These are phyloP conservation scores for Tylopilus intermedius DNA, from an alignment of 768 basidiomycete species.

Conservation along the genomic window DNA sequence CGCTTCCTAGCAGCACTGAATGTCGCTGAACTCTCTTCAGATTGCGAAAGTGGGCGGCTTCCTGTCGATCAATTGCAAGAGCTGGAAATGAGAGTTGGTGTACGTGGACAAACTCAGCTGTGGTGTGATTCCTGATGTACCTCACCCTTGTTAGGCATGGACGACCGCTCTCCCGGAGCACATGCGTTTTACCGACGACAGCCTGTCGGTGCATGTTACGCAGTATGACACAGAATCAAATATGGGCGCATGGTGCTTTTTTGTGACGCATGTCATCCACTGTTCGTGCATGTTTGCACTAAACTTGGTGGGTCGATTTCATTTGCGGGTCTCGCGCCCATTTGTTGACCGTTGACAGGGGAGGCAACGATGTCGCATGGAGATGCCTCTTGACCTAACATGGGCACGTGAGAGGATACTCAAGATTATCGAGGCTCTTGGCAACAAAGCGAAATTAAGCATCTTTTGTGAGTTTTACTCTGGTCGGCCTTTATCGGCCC, in stretches of 20 bases:
- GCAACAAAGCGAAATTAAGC: constrained; percentile 38
- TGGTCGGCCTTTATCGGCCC: constrained; percentile 24
- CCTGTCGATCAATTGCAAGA: constrained; percentile 37
- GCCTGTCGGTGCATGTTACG: constrained; percentile 58
- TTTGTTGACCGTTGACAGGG: constrained; percentile 17
- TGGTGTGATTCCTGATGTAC: constrained; percentile 4
- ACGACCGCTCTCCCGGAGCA: constrained; percentile 60
- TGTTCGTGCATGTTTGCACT: constrained; percentile 64
- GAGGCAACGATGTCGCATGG: constrained; percentile 31
- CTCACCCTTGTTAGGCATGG: constrained; percentile 49
- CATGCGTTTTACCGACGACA: constrained; percentile 67
- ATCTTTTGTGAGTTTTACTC: constrained; percentile 42
- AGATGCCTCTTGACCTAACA: constrained; percentile 18
- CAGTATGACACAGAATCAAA: constrained; percentile 81
- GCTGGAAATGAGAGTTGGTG: constrained; percentile 41
- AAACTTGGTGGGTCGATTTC: constrained; percentile 47
- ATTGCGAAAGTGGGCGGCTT: constrained; percentile 23
- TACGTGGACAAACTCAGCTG: constrained; percentile 6
- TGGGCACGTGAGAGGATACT: constrained; percentile 39
- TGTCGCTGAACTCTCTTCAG: constrained; percentile 27
- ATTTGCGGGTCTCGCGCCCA: neutral
- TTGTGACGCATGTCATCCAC: constrained; percentile 67
- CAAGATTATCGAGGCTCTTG: constrained; percentile 36
- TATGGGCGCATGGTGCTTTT: constrained; percentile 78
- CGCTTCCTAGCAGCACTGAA: neutral